Evolutionary conservation across 2,329 filamentous ascomycete species (phyloP).

Genomic region (Cryphonectria nitschkei): DNA sequence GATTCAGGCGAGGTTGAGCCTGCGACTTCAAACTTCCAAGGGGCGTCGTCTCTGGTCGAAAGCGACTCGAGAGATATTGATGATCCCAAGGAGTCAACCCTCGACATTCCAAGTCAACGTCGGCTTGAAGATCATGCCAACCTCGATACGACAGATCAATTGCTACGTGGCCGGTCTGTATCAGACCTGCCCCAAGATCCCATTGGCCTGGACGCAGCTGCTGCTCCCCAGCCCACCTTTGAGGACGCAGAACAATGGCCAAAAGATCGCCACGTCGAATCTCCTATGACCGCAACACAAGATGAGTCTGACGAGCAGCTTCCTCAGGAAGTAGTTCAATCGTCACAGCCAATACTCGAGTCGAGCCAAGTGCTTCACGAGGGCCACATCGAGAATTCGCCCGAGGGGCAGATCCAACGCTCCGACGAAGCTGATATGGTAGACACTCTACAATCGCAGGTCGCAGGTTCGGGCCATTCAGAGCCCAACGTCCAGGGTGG

Average conservation of each 20-base stretch:
- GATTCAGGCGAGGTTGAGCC: background rate
- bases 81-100: background rate
- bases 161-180: background rate
- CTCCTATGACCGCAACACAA: background rate
- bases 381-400: background rate
- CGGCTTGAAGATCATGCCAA: background rate
- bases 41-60: background rate
- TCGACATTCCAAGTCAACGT: background rate
- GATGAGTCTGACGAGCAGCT: background rate
- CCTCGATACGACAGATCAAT: background rate
- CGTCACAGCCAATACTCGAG: background rate
- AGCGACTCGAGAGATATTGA: background rate
- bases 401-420: background rate
- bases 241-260: background rate
- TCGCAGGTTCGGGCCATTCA: background rate
- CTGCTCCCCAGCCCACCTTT: background rate
- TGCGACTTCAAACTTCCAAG: background rate
- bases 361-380: background rate
- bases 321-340: background rate
- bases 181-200: background rate
- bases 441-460: background rate
- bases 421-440: background rate
- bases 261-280: background rate
- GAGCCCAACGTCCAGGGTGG: background rate
- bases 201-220: background rate